Evolutionary conservation across 768 basidiomycete species (phyloP), one percentile per base, ranked within the genome.

Genomic region (Boletus rubropictus): DNA sequence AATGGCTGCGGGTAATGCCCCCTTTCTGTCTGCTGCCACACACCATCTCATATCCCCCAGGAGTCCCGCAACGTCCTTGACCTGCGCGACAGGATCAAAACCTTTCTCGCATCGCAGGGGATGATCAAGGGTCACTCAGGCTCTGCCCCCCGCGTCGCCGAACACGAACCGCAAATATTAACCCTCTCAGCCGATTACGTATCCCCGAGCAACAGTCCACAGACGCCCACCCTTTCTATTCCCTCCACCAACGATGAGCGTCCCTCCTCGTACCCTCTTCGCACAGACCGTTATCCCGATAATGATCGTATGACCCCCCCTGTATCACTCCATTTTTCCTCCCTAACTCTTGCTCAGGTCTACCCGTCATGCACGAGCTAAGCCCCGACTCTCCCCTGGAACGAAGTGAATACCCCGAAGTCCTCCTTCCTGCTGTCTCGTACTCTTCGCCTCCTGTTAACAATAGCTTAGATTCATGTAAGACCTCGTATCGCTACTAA

Each of bases 121-220:
- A 87, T 89, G 86, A 89, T 91, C 67, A 90, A 90, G 67, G 89
- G 89, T 24, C 87, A 89, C 58, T 84, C 88, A 17, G 84, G 84
- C 46, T 70, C 82, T 22, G 82, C 79, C 2, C 74, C 83, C 17
- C 80, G 82, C 36, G 66, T 71, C 18, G 58, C 71, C 29, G 82
- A 82, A 2, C 76, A 76, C 15, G 81, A 80, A 28, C 76, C 73
- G 12, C 76, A 75, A 37, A 72, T 82, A 47, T 72, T 87, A 3
- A 18, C 52, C 65, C 71, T 57, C 67, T 85, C 60, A 56, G 69
- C 52, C 70, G 67, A 69, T 34, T 74, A 70, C 49, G 51, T 56
- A 36, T 72, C 74, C 3, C 72, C 74, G 3, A 59, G 49, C 51
- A 67, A 50, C 60, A 73, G 64, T 47, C 73, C 72, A 15, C 72